Evolutionary conservation across 225 moss, liverwort and hornwort species (phyloP).

Genomic region (Straminergon stramineum): DNA sequence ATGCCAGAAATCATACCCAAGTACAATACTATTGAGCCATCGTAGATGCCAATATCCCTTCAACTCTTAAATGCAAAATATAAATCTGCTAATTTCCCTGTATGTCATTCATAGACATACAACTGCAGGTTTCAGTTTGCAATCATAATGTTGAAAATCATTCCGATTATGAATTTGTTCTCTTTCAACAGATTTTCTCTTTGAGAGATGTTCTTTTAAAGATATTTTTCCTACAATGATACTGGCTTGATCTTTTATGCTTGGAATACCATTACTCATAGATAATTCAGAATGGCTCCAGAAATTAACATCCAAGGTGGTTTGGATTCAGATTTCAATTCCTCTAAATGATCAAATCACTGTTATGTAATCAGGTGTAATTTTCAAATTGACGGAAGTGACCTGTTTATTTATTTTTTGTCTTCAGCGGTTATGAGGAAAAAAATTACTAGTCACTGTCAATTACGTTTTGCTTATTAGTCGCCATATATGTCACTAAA

Average conservation of each 20-base stretch:
- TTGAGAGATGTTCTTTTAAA: not conserved
- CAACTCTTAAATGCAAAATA: not conserved
- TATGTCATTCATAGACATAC: not conserved
- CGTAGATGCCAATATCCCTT: slow-evolving; percentile 6
- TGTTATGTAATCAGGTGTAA: not conserved
- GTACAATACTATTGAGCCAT: slow-evolving; percentile 28
- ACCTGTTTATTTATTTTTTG: not conserved
- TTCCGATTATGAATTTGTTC: not conserved
- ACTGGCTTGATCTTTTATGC: not conserved
- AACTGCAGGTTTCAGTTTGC: not conserved
- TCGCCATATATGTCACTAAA: not conserved
- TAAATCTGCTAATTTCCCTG: not conserved
- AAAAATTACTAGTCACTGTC: no score
- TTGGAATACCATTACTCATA: not conserved
- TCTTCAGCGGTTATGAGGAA: not conserved
- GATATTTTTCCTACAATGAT: not conserved
- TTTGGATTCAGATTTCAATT: no score
- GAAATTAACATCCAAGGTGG: not conserved
- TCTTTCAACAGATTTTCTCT: not conserved
- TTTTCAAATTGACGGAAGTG: not conserved
- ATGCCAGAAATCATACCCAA: slow-evolving; percentile 41
- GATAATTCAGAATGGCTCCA: not conserved
- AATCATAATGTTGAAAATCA: not conserved
- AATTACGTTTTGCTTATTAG: not conserved
- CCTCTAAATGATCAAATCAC: no score